phyloP scores from a whole-genome alignment of 805 yeast species.

The Jamesozyma spencerorum region DNA sequence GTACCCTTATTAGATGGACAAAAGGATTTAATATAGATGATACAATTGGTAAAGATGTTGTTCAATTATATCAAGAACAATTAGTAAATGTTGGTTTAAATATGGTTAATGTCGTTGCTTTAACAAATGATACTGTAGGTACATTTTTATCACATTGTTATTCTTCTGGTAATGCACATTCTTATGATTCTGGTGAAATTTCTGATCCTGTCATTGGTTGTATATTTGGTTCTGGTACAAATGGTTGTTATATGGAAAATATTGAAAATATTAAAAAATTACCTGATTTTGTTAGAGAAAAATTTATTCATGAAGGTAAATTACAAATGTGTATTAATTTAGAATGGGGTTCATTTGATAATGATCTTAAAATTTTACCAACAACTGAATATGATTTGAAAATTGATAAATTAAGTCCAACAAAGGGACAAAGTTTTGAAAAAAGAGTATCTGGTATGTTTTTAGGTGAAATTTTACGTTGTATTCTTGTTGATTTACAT shows the following conservation, averaged over 20 bases:
- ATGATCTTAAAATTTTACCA: conserved; percentile 66
- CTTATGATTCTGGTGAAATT: conserved; percentile 44
- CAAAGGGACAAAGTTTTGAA: conserved; percentile 86
- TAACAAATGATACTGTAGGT: conserved; percentile 95
- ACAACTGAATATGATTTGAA: conserved; percentile 64
- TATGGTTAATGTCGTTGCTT: conserved; percentile 63
- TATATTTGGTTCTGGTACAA: conserved; percentile 95
- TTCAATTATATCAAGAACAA: conserved; percentile 58
- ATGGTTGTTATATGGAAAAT: conserved; percentile 86
- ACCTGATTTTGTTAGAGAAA: conserved; percentile 36
- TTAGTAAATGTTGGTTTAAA: conserved; percentile 51
- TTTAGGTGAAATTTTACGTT: conserved; percentile 80
- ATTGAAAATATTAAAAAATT: conserved; percentile 67
- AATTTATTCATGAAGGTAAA: conserved; percentile 36
- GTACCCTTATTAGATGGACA: conserved; percentile 88
- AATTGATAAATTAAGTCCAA: conserved; percentile 55
- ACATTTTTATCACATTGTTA: conserved; percentile 85
- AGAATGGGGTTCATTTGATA: conserved; percentile 98
- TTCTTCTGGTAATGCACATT: conserved; percentile 40
- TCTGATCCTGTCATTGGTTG: conserved; percentile 79
- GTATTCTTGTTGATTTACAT: conserved; percentile 60
- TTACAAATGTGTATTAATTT: conserved; percentile 83
- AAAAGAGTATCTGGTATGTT: conserved; percentile 90
- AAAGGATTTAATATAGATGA: conserved; percentile 87
- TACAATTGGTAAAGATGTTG: conserved; percentile 78